phyloP scores from a whole-genome alignment of 345 rosid genomes.

The Pugionium cornutum region DNA sequence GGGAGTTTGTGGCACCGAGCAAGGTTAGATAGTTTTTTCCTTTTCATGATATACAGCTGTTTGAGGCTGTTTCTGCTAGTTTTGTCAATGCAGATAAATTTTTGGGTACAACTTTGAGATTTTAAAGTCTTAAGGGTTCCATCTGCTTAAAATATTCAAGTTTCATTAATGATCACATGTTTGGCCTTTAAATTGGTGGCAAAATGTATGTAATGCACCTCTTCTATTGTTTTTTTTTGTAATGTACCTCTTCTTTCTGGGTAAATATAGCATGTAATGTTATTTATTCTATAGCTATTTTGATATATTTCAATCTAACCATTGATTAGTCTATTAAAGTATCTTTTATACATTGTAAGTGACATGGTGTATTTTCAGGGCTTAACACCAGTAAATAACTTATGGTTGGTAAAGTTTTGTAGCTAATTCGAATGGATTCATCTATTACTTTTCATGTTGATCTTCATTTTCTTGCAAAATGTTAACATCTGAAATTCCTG shows the following conservation, averaged over 20 bases:
- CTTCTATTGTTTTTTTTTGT: background rate
- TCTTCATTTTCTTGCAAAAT: slow-evolving; percentile 20
- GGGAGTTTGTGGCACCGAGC: slow-evolving; percentile 90
- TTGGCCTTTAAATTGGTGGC: background rate
- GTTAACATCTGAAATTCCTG: slow-evolving; percentile 13
- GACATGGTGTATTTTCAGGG: background rate
- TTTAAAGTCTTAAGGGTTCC: background rate
- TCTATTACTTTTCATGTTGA: slow-evolving; percentile 19
- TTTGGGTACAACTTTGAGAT: background rate
- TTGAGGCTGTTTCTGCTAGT: background rate
- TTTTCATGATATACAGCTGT: slow-evolving; percentile 18
- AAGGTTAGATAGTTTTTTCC: slow-evolving; percentile 49
- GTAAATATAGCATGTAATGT: slow-evolving; percentile 9
- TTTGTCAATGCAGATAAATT: slow-evolving; percentile 1
- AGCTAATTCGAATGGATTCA: slow-evolving; percentile 3
- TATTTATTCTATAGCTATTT: background rate
- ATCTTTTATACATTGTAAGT: background rate
- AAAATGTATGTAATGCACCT: background rate
- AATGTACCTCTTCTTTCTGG: background rate
- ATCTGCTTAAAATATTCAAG: background rate
- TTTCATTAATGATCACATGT: background rate
- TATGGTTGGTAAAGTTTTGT: background rate
- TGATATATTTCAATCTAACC: background rate
- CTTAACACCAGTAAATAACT: slow-evolving; percentile 1
- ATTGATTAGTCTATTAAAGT: background rate